Percentiles rank a stretch among this genome's conserved stretches.
These are phyloP conservation scores for Candida freyschussii DNA, from an alignment of 1,139 yeast genomes.

Conservation along the genomic window DNA sequence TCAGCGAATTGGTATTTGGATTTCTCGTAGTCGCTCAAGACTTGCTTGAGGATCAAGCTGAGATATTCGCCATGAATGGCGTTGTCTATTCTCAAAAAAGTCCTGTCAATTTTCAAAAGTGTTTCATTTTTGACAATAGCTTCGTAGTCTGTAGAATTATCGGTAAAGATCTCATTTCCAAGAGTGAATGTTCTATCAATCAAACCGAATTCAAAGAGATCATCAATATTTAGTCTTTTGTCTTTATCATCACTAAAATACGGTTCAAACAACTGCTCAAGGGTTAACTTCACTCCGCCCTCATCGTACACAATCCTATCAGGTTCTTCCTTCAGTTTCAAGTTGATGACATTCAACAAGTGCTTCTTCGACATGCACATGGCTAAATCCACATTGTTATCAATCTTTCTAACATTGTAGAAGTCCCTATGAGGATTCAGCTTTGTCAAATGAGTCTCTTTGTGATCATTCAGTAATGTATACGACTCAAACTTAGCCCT, in stretches of 20 bases:
- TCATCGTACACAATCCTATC: conserved; percentile 22
- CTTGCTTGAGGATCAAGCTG: conserved; percentile 88
- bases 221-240: conserved; percentile 24
- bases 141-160: conserved; percentile 16
- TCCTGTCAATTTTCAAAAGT: conserved; percentile 68
- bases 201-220: conserved; percentile 25
- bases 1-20: conserved; percentile 25
- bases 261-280: conserved; percentile 21
- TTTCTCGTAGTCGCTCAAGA: conserved; percentile 59
- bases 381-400: conserved; percentile 21
- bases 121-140: conserved; percentile 18
- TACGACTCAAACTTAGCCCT: conserved; percentile 22
- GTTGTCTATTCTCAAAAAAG: conserved; percentile 90
- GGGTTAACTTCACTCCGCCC: conserved; percentile 13
- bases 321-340: conserved; percentile 21
- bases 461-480: conserved; percentile 19
- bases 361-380: conserved; percentile 25
- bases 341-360: conserved; percentile 20
- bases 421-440: conserved; percentile 26
- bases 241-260: conserved; percentile 13
- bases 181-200: conserved; percentile 20
- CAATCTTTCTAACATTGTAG: conserved; percentile 24
- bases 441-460: conserved; percentile 20
- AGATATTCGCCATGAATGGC: conserved; percentile 84
- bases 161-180: conserved; percentile 7